Conservation (phyloP, 2,329 filamentous ascomycete species). For the Xylariaceae sp. region DNA sequence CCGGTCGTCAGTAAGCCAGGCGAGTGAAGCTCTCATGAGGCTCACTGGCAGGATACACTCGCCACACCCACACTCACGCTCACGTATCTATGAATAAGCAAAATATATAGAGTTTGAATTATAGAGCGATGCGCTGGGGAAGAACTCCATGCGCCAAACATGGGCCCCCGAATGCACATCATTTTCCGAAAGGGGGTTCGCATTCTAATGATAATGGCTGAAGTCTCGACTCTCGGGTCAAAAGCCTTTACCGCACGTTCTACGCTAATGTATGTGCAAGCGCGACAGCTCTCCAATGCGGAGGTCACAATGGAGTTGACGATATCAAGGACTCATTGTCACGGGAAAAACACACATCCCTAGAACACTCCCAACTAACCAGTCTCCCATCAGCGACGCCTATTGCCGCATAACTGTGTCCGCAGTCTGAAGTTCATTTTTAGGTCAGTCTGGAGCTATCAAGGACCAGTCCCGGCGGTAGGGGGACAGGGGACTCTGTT, state of each 20-base stretch:
- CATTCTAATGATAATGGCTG: slow-evolving; percentile 23
- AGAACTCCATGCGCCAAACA: slow-evolving; percentile 22
- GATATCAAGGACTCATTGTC: slow-evolving; percentile 15
- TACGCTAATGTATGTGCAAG: slow-evolving; percentile 24
- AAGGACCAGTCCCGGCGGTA: slow-evolving; percentile 3
- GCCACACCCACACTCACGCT: not conserved
- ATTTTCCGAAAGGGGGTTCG: slow-evolving; percentile 24
- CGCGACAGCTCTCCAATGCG: slow-evolving; percentile 35
- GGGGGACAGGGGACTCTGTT: slow-evolving; percentile 10
- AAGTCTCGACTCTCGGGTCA: too few species aligned
- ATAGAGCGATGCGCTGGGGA: slow-evolving; percentile 18
- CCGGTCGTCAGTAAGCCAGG: not conserved
- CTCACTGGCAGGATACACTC: not conserved
- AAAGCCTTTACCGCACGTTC: slow-evolving; percentile 24
- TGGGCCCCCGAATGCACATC: slow-evolving; percentile 23
- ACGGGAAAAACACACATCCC: slow-evolving; percentile 18
- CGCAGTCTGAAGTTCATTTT: slow-evolving; percentile 14
- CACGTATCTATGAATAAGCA: too few species aligned
- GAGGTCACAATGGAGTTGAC: slow-evolving; percentile 34
- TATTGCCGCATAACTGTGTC: slow-evolving; percentile 20
- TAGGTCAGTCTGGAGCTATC: slow-evolving; percentile 18
- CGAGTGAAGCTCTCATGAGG: too few species aligned
- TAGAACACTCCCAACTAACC: slow-evolving; percentile 4
- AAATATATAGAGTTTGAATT: not conserved
- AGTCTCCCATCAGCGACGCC: slow-evolving; percentile 6